Percentiles rank a stretch among this genome's conserved stretches.
Evolutionary conservation across 805 yeast species (phyloP).

Genomic region (Candida maltosa): DNA sequence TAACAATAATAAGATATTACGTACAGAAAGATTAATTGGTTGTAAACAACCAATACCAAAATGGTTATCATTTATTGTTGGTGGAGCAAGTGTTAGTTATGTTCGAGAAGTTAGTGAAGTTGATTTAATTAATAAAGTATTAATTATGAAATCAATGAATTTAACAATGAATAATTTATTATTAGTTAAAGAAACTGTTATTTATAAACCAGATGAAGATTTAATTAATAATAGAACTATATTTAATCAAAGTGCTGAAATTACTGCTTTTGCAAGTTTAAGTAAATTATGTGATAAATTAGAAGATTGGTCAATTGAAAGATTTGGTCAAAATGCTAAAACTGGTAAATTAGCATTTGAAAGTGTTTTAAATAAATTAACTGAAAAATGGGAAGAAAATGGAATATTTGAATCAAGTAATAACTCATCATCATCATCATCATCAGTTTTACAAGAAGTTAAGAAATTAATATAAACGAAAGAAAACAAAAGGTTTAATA

Average conservation of each 20-base stretch:
- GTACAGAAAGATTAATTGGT: conserved; percentile 85
- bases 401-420: conserved; percentile 33
- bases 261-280: conserved; percentile 79
- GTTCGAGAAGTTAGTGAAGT: conserved; percentile 89
- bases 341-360: conserved; percentile 86
- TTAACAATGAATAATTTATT: conserved; percentile 75
- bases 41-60: conserved; percentile 82
- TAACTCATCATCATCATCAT: background rate
- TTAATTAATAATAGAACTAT: conserved; percentile 51
- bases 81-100: conserved; percentile 68
- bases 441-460: conserved; percentile 8
- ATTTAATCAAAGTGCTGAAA: conserved; percentile 81
- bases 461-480: conserved; percentile 9
- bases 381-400: conserved; percentile 41
- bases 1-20: conserved; percentile 52
- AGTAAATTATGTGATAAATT: conserved; percentile 69
- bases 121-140: conserved; percentile 58
- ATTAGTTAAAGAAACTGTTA: conserved; percentile 84
- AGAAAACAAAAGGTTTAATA: too few species aligned
- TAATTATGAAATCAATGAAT: conserved; percentile 82
- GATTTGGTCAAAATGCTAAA: conserved; percentile 84
- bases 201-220: conserved; percentile 64
- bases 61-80: conserved; percentile 74
- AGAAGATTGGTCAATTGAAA: conserved; percentile 88
- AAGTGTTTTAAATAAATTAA: conserved; percentile 56